Evolutionary conservation across 805 yeast genomes (phyloP), one percentile per base, ranked within the genome.

Genomic region (Lipomyces spencermartinsiae): DNA sequence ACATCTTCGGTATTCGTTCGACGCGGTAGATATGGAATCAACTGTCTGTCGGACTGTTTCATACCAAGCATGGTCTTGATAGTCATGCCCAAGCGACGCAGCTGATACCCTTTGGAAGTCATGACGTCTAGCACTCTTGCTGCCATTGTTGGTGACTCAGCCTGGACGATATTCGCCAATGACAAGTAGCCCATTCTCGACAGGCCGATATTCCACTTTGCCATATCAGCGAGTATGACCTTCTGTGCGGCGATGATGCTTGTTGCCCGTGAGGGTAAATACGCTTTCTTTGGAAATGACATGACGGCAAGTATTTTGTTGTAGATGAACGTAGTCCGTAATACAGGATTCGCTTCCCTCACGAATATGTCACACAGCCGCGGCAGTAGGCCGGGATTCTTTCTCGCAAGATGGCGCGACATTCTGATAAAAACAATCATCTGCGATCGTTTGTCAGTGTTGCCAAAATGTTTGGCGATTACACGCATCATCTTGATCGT

Each of bases 101-200:
- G 53, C 16, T 62, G 66, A 33, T 58, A 53, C 3, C 65, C 66
- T 1, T 61, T 59, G 4, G 22, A 33, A 7, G 57, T 55, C 69
- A 65, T 68, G n/a, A 62, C 53, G n/a, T 49, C 58, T n/a, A 69
- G 22, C 16, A 65, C 34, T 10, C 61, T 58, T 9, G 31, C 43
- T 9, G 71, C 71, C 8, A 29, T 35, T 31, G 37, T 51, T 5
- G 70, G 68, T 1, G 59, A 33, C 4, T 55, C 58, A 10, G 59
- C 19, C n/a, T 71, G 61, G 14, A 63, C 29, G 5, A 59, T 54
- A 3, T 60, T 59, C 12, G 63, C 68, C 14, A 69, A 25, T 4
- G 69, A 60, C 25, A 63, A 34, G 49, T 65, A 65, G 4, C 72
- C 72, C 57, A 61, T 62, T 7, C 65, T 62, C 22, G 39, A 19